Evolutionary conservation across 495 filamentous ascomycete species (phyloP).

Genomic region (Xylaria acuta): DNA sequence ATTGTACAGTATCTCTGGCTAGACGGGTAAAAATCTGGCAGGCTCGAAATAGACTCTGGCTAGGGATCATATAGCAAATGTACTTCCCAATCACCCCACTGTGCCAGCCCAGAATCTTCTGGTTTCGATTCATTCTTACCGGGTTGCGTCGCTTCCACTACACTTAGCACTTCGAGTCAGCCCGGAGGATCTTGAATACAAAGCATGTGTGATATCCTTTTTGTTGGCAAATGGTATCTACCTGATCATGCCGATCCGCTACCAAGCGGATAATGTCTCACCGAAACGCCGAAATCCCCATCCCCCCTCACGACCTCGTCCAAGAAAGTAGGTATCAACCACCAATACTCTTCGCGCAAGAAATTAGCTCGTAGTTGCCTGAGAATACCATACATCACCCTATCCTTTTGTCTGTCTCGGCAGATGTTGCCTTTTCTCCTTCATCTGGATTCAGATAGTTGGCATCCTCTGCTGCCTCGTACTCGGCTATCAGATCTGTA

Average conservation of each 20-base stretch:
- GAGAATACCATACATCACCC: constrained; percentile 22
- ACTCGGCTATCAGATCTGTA: constrained; percentile 85
- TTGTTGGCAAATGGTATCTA: constrained; percentile 26
- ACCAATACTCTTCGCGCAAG: constrained; percentile 10
- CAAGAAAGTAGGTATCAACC: neutral
- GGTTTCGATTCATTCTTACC: neutral
- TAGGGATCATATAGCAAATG: neutral
- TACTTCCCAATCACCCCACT: neutral
- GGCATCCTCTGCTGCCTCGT: constrained; percentile 90
- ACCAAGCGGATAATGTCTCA: constrained; percentile 12
- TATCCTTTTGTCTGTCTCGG: constrained; percentile 54
- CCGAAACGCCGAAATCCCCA: constrained; percentile 25
- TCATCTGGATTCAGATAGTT: constrained; percentile 80
- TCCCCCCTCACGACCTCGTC: neutral
- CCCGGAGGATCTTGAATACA: neutral
- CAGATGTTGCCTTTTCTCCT: constrained; percentile 52
- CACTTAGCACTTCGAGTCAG: constrained; percentile 4
- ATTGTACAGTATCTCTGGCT: neutral
- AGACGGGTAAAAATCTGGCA: neutral
- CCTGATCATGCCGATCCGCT: constrained; percentile 14
- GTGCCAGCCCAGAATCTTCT: neutral
- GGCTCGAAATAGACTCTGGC: neutral
- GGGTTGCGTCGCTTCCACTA: neutral
- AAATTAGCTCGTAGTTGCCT: neutral
- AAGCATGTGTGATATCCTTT: constrained; percentile 14